Evolutionary conservation across 2,329 filamentous ascomycete genomes (phyloP), one percentile per base, ranked within the genome.

Genomic region (Colletotrichum costaricense): DNA sequence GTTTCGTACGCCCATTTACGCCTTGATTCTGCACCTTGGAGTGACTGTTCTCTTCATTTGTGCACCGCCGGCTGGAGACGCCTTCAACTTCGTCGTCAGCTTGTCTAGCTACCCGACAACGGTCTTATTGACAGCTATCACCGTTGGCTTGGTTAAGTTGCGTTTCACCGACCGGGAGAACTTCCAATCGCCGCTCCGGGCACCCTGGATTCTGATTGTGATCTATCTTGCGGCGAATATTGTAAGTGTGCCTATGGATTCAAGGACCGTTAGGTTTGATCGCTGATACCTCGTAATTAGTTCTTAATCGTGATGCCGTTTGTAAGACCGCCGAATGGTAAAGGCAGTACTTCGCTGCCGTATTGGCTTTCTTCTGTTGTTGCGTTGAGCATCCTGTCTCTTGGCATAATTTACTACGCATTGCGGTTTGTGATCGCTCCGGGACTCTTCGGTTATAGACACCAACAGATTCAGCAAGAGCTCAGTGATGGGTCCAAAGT

Each of bases 1-100:
- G 3, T 78, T 78, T 52, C 74, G 75, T 38, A 77, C 77, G 3
- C 77, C 76, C 9, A 76, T 78, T 35, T 75, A 65, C 5, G 75
- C 73, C 1, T 65, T 78, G 4, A 4, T 72, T 0, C 72, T 78
- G 1, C 77, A 78, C 16, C 65, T 77, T 0, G 76, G 71, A 1
- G 76, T 78, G 1, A 77, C 76, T 0, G 74, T 77, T 16, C 59
- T 78, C 5, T 78, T 78, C 55, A 75, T 78, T 9, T 78, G 77
- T 19, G 76, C 76, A 2, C 76, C 76, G 1, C 77, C 76, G 0
- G 76, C 77, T 0, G 76, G 77, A 3, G 76, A 78, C 16, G 76
- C 75, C 19, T 78, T 78, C 63, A 78, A 72, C 52, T 77, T 78
- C 11, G 65, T 76, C 3, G 75, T 78, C 8, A 77, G 74, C 30